Evolutionary conservation across 1,284 basidiomycete species (phyloP), one percentile per base, ranked within the genome.

Genomic region (Heterobasidion occidentale): DNA sequence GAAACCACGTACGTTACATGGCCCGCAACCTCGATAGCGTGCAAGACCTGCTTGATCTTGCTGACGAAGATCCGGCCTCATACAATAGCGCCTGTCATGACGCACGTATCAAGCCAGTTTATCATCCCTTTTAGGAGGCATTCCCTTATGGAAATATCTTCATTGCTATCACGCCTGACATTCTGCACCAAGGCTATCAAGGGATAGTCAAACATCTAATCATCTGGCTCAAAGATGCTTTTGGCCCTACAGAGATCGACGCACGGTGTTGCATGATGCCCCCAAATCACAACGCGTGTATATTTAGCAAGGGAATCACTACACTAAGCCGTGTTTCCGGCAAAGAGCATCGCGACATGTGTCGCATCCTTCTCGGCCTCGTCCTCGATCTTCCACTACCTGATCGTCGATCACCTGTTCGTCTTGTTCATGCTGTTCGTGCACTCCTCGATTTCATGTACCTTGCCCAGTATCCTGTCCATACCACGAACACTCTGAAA

Each of bases 141-240:
- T 64, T 76, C 12, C 73, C 72, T 0, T 64, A 68, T 51, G 42
- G 53, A n/a, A 61, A 78, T 60, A 71, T 76, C 34, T 70, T 65
- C 55, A 33, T 42, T 0, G 63, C 65, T 7, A 70, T 77, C 35
- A 72, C 72, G 0, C 75, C 74, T 1, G 73, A 78, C 57, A 61
- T 77, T 34, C 68, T 77, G 0, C 76, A 77, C 54, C 74, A 77
- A 56, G 62, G 75, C 0, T 70, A 73, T 52, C 65, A 72, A 58
- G 70, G 69, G 1, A 53, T 72, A 3, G 57, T 69, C 57, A 71
- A 69, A 51, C 70, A 71, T 48, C 36, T 71, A 2, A 14, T 69
- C 7, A 7, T 36, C 1, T 72, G 70, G 70, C 5, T 54, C 20
- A 51, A n/a, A 14, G 51, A 48, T 12, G 11, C 55, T 1, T 54